These are phyloP conservation scores for Copromyces sp. DNA, from an alignment of 495 filamentous ascomycete genomes.

Conservation along the genomic window DNA sequence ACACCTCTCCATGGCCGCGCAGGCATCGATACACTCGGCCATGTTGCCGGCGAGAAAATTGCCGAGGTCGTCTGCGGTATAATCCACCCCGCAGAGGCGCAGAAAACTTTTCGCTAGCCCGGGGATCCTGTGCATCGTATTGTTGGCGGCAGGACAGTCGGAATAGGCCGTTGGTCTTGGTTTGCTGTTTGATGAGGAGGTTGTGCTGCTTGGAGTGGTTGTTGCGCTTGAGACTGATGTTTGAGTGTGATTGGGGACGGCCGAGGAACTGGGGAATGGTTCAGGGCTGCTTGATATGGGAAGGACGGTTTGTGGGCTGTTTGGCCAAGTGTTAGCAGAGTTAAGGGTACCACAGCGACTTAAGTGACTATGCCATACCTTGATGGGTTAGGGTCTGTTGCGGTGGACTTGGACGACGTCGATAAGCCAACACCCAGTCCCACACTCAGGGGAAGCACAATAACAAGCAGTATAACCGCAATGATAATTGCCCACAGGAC, in stretches of 20 bases:
- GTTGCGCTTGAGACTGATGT: background rate
- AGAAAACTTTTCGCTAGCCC: constrained; percentile 32
- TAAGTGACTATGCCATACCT: constrained; percentile 11
- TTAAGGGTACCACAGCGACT: background rate
- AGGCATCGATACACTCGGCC: constrained; percentile 36
- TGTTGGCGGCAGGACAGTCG: constrained; percentile 34
- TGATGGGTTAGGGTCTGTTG: background rate
- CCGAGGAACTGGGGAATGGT: background rate
- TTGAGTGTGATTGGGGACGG: background rate
- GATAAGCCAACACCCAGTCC: constrained; percentile 27
- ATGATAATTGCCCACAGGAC: constrained; percentile 20
- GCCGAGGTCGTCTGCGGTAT: constrained; percentile 28
- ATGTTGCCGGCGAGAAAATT: constrained; percentile 29
- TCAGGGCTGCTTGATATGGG: background rate
- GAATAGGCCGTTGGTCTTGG: constrained; percentile 15
- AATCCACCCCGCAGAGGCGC: constrained; percentile 37
- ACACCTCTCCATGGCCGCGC: constrained; percentile 30
- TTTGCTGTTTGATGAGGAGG: background rate
- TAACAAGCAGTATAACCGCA: constrained; percentile 17
- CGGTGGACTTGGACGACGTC: constrained; percentile 2
- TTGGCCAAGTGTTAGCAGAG: background rate
- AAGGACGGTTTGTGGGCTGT: constrained; percentile 1
- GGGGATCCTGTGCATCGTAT: constrained; percentile 32
- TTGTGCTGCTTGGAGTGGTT: background rate
- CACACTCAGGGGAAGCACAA: constrained; percentile 28